phyloP scores from a whole-genome alignment of 306 rosid genomes.

The Pterocarpus macrocarpus region DNA sequence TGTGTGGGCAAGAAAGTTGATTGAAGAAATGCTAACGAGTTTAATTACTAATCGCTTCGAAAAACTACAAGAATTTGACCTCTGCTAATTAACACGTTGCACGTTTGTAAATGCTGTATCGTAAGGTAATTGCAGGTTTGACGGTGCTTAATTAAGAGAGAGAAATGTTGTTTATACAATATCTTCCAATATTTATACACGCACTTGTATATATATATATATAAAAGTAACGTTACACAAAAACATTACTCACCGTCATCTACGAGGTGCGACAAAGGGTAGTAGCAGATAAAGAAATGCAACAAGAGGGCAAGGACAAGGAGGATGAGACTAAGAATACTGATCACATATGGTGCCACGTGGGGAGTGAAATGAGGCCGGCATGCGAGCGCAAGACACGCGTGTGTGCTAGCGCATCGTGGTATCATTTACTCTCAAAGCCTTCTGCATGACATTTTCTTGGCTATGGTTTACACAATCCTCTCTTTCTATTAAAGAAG shows the following conservation, averaged over 20 bases:
- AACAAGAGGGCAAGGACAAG: neutral
- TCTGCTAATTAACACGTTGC: slow-evolving; percentile 3
- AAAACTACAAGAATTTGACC: neutral
- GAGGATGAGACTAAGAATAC: neutral
- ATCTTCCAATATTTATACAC: neutral
- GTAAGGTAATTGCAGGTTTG: slow-evolving; percentile 14
- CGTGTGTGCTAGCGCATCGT: slow-evolving; percentile 67
- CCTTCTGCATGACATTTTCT: neutral
- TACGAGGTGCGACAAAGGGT: slow-evolving; percentile 38
- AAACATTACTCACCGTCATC: neutral
- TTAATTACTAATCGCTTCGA: too few relatives aligned
- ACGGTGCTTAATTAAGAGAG: slow-evolving; percentile 24
- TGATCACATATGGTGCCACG: slow-evolving; percentile 49
- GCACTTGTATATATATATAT: too few relatives aligned
- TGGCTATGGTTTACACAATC: too few relatives aligned
- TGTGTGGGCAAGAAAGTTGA: too few relatives aligned
- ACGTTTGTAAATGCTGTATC: slow-evolving; percentile 1
- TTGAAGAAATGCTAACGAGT: too few relatives aligned
- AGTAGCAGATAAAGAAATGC: slow-evolving; percentile 9
- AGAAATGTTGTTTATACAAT: slow-evolving; percentile 8
- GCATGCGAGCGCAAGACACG: slow-evolving; percentile 78
- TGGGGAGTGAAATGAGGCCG: slow-evolving; percentile 57
- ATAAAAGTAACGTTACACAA: neutral
- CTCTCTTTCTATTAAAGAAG: too few relatives aligned
- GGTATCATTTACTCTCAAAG: slow-evolving; percentile 21